Conservation (phyloP, 495 filamentous ascomycete genomes). For the Astrocystis sublimbata region DNA sequence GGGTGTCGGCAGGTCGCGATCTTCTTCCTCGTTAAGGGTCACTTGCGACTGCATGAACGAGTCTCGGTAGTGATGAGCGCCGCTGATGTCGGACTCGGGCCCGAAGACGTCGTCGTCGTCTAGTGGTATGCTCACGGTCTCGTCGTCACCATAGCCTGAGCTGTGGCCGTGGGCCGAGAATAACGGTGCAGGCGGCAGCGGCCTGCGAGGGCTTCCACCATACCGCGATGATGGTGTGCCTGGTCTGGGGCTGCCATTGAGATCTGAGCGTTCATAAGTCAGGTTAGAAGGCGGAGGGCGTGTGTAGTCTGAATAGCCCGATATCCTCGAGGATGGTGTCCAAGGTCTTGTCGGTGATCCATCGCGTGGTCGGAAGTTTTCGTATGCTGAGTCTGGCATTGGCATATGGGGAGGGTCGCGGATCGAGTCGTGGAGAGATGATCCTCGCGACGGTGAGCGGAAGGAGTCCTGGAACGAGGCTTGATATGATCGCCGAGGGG, state of each 20-base stretch:
- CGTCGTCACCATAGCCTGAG: slow-evolving; percentile 48
- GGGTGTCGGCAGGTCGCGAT: slow-evolving; percentile 26
- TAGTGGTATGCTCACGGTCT: slow-evolving; percentile 61
- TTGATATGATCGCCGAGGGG: slow-evolving; percentile 48
- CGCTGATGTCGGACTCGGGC: slow-evolving; percentile 53
- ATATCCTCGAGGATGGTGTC: slow-evolving; percentile 64
- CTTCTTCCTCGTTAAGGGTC: slow-evolving; percentile 45
- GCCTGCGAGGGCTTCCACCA: slow-evolving; percentile 78
- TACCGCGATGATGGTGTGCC: slow-evolving; percentile 88
- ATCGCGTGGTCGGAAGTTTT: slow-evolving; percentile 38
- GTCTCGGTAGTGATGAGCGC: slow-evolving; percentile 42
- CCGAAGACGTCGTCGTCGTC: slow-evolving; percentile 64
- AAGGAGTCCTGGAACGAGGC: slow-evolving; percentile 52
- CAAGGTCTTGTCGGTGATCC: slow-evolving; percentile 64
- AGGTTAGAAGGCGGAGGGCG: slow-evolving; percentile 68
- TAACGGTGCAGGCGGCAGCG: slow-evolving; percentile 89
- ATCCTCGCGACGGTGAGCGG: slow-evolving; percentile 42
- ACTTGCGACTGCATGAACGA: slow-evolving; percentile 66
- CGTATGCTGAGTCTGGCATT: slow-evolving; percentile 47
- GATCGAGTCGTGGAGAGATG: slow-evolving; percentile 47
- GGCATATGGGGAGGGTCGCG: slow-evolving; percentile 50
- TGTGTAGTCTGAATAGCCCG: slow-evolving; percentile 58
- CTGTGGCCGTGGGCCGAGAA: slow-evolving; percentile 57
- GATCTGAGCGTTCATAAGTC: slow-evolving; percentile 79
- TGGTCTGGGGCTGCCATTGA: slow-evolving; percentile 87